phyloP scores from a whole-genome alignment of 2,329 filamentous ascomycete genomes.

The Didymella lethalis region DNA sequence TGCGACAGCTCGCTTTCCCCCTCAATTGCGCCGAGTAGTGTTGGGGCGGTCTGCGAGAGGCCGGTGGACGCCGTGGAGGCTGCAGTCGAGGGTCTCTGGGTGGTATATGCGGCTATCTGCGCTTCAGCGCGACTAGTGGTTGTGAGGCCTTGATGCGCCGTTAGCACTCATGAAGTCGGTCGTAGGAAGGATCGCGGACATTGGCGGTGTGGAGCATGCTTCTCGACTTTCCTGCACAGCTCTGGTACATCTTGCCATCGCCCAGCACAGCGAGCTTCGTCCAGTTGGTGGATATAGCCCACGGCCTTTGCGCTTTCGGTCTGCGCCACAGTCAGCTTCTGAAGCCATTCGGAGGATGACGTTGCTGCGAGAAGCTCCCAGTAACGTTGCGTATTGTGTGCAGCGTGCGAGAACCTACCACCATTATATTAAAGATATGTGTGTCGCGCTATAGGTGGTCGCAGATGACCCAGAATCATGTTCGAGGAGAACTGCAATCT shows the following conservation, averaged over 20 bases:
- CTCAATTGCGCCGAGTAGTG: conserved; percentile 52
- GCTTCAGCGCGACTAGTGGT: conserved; percentile 58
- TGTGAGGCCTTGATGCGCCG: conserved; percentile 52
- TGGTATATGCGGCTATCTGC: conserved; percentile 54
- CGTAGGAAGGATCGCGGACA: conserved; percentile 66
- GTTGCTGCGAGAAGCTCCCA: conserved; percentile 30
- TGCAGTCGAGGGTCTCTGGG: conserved; percentile 53
- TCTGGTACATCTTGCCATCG: conserved; percentile 88
- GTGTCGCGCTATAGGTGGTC: conserved; percentile 37
- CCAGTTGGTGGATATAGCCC: conserved; percentile 82
- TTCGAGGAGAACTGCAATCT: conserved; percentile 38
- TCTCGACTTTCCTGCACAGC: conserved; percentile 89
- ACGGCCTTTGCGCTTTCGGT: conserved; percentile 76
- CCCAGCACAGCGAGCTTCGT: conserved; percentile 85
- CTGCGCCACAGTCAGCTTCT: conserved; percentile 43
- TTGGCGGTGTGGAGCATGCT: conserved; percentile 84
- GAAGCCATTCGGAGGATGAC: conserved; percentile 37
- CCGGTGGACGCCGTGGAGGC: conserved; percentile 47
- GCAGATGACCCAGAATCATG: conserved; percentile 38
- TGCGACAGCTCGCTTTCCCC: conserved; percentile 55
- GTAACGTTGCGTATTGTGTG: conserved; percentile 8
- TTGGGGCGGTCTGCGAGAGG: conserved; percentile 50
- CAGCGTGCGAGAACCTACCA: conserved; percentile 39
- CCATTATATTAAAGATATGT: conserved; percentile 45
- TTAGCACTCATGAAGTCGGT: conserved; percentile 26